Conservation (phyloP, 768 basidiomycete genomes). For the Cyclocybe cylindracea region DNA sequence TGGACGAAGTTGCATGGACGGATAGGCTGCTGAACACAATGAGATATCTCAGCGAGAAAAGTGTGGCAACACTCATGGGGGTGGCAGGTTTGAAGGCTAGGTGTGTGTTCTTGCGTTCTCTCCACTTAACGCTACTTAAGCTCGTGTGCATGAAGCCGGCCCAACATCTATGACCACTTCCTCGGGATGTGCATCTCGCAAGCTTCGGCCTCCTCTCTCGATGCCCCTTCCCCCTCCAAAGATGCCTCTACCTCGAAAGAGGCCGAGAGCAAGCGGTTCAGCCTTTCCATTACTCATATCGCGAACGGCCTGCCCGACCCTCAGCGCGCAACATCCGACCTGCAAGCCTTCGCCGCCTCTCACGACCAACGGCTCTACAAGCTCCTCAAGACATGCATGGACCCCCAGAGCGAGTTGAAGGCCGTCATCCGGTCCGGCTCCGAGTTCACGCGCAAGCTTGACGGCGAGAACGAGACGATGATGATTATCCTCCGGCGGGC, state of each 20-base stretch:
- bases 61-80: slow-evolving; percentile 54
- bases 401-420: slow-evolving; percentile 83
- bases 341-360: slow-evolving; percentile 79
- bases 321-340: slow-evolving; percentile 74
- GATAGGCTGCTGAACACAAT: slow-evolving; percentile 78
- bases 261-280: slow-evolving; percentile 52
- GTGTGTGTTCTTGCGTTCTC: slow-evolving; percentile 42
- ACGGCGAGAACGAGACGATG: slow-evolving; percentile 77
- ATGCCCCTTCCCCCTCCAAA: slow-evolving; percentile 27
- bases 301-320: slow-evolving; percentile 71
- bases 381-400: slow-evolving; percentile 77
- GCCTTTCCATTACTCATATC: slow-evolving; percentile 53
- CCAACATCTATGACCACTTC: slow-evolving; percentile 69
- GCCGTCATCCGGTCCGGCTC: slow-evolving; percentile 15
- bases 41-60: slow-evolving; percentile 62
- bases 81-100: slow-evolving; percentile 63
- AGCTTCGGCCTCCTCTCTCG: slow-evolving; percentile 55
- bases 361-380: slow-evolving; percentile 90
- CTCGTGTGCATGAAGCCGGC: slow-evolving; percentile 45
- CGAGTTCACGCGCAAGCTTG: too few species aligned
- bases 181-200: slow-evolving; percentile 73
- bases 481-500: slow-evolving; percentile 66
- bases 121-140: slow-evolving; percentile 1
- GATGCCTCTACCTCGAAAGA: slow-evolving; percentile 52
- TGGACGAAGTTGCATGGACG: slow-evolving; percentile 85